phyloP scores from a whole-genome alignment of 495 filamentous ascomycete species.

The Platismatia glauca region DNA sequence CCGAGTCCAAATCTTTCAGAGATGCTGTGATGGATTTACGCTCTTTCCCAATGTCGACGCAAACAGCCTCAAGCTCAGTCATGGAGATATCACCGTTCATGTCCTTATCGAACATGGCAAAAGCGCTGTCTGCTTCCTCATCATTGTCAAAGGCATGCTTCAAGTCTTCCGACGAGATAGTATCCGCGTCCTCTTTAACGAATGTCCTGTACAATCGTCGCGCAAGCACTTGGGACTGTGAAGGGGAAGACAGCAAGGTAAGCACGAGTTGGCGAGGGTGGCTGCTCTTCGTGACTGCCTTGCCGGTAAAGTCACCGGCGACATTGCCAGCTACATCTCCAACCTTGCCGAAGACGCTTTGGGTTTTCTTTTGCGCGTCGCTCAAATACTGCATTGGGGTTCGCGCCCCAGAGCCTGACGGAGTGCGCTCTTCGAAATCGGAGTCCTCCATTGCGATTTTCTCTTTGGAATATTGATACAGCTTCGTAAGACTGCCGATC shows the following conservation, averaged over 20 bases:
- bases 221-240: constrained; percentile 76
- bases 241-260: constrained; percentile 61
- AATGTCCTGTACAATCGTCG: constrained; percentile 90
- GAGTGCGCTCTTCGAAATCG: constrained; percentile 51
- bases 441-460: constrained; percentile 65
- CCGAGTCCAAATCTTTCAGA: constrained; percentile 89
- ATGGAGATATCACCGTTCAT: constrained; percentile 96
- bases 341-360: constrained; percentile 64
- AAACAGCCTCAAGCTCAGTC: constrained; percentile 88
- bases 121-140: constrained; percentile 87
- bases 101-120: constrained; percentile 90
- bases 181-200: constrained; percentile 62
- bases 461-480: constrained; percentile 73
- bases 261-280: constrained; percentile 79
- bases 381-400: constrained; percentile 65
- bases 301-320: constrained; percentile 91
- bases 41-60: constrained; percentile 89
- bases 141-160: constrained; percentile 70
- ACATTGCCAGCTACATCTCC: constrained; percentile 84
- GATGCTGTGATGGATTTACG: constrained; percentile 92
- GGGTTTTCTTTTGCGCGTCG: constrained; percentile 59
- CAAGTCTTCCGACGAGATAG: constrained; percentile 66
- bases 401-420: constrained; percentile 46
- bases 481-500: constrained; percentile 67
- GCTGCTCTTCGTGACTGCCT: constrained; percentile 58